phyloP scores from a whole-genome alignment of 2,329 filamentous ascomycete species.

The Chlorencoelia australis region DNA sequence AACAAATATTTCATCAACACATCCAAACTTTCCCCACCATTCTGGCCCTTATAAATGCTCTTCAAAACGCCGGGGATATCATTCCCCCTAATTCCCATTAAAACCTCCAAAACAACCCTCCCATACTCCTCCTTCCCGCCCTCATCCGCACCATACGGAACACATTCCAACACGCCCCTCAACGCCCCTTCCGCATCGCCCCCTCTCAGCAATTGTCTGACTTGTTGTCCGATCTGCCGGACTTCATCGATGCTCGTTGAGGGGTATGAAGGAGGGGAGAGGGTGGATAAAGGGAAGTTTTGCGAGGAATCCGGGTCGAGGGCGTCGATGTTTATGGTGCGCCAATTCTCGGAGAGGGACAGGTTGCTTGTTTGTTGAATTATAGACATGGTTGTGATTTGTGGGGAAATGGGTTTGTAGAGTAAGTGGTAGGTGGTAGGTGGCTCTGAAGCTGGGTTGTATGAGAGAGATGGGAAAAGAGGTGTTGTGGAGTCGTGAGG shows the following conservation, averaged over 20 bases:
- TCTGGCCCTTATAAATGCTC: slow-evolving; percentile 66
- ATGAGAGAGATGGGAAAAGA: not conserved
- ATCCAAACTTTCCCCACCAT: slow-evolving; percentile 78
- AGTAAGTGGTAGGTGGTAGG: not conserved
- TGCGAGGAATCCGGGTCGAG: slow-evolving; percentile 79
- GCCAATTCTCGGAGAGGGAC: slow-evolving; percentile 56
- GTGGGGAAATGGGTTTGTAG: not conserved
- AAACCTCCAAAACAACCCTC: slow-evolving; percentile 79
- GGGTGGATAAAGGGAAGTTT: slow-evolving; percentile 83
- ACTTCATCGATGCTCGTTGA: slow-evolving; percentile 70
- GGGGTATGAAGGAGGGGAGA: slow-evolving; percentile 65
- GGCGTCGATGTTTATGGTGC: slow-evolving; percentile 90
- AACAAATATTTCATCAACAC: slow-evolving; percentile 92
- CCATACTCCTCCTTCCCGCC: slow-evolving; percentile 70
- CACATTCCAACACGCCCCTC: slow-evolving; percentile 72
- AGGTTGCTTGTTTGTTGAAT: slow-evolving; percentile 54
- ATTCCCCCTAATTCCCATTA: slow-evolving; percentile 91
- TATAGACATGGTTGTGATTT: slow-evolving; percentile 45
- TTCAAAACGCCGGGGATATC: slow-evolving; percentile 88
- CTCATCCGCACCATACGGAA: slow-evolving; percentile 59
- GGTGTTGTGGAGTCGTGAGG: slow-evolving; percentile 6
- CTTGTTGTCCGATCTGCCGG: slow-evolving; percentile 66
- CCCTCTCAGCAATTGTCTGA: slow-evolving; percentile 77
- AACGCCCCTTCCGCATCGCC: slow-evolving; percentile 83
- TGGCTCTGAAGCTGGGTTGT: not conserved